Evolutionary conservation across 345 rosid genomes (phyloP).

Genomic region (Heritiera fomes): DNA sequence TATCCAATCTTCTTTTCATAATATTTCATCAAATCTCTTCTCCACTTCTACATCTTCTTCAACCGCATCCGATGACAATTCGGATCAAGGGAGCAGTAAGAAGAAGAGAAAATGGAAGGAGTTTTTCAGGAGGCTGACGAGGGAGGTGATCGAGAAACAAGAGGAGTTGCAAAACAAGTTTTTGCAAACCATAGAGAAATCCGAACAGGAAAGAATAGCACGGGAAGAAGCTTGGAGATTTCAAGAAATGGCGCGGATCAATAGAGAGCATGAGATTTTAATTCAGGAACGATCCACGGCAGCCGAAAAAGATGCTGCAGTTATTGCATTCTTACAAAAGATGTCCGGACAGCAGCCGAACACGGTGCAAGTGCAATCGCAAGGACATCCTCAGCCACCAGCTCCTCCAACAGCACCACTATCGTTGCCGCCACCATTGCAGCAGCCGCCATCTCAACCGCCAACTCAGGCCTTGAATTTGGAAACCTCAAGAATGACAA

Average conservation of each 20-base stretch:
- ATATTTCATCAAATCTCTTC: constrained; percentile 41
- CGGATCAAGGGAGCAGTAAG: constrained; percentile 30
- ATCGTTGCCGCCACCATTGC: background rate
- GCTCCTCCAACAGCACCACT: background rate
- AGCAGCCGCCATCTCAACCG: constrained; percentile 23
- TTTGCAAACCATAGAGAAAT: constrained; percentile 45
- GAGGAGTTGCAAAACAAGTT: constrained; percentile 52
- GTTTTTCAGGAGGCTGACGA: constrained; percentile 47
- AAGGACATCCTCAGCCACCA: background rate
- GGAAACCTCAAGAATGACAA: background rate
- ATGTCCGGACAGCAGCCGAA: constrained; percentile 37
- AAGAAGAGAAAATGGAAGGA: constrained; percentile 74
- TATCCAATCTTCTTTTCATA: constrained; percentile 22
- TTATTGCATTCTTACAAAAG: constrained; percentile 49
- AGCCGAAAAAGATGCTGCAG: constrained; percentile 45
- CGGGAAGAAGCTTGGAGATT: constrained; percentile 53
- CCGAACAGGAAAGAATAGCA: constrained; percentile 38
- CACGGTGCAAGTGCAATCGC: constrained; percentile 13
- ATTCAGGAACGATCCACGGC: constrained; percentile 47
- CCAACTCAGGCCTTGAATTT: constrained; percentile 1
- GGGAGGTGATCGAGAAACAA: constrained; percentile 44
- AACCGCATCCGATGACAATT: constrained; percentile 58
- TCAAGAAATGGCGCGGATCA: constrained; percentile 49
- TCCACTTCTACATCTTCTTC: constrained; percentile 72
- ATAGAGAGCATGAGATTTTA: constrained; percentile 44